Conservation (phyloP, 768 basidiomycete species). For the Coprinopsis marcescibilis region DNA sequence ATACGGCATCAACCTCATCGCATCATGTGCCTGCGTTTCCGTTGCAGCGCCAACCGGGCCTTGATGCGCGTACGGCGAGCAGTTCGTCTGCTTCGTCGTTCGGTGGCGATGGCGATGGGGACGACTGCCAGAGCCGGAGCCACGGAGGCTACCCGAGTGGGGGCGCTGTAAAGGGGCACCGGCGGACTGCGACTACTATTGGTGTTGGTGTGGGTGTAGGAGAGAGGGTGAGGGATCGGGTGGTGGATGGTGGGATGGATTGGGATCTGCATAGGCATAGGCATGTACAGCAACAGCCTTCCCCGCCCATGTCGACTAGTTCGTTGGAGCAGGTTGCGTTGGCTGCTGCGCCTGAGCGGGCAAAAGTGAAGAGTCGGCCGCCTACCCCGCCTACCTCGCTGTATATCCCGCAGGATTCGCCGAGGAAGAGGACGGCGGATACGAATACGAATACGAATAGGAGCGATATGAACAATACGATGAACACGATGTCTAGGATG, state of each 20-base stretch:
- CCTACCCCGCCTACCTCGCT: neutral
- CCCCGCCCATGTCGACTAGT: slow-evolving; percentile 36
- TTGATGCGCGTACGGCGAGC: no score
- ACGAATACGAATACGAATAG: neutral
- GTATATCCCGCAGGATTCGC: neutral
- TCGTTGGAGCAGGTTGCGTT: slow-evolving; percentile 45
- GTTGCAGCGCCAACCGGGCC: no score
- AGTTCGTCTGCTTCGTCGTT: no score
- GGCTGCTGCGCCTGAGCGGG: slow-evolving; percentile 19
- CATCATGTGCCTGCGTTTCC: no score
- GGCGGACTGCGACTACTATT: no score
- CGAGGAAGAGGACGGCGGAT: neutral
- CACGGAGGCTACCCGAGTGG: no score
- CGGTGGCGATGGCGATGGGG: no score
- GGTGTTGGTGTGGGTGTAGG: slow-evolving; percentile 3
- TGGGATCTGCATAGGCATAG: slow-evolving; percentile 17
- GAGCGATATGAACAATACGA: no score
- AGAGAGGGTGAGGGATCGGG: slow-evolving; percentile 4
- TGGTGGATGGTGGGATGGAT: slow-evolving; percentile 21
- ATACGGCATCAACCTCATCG: no score
- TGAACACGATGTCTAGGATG: neutral
- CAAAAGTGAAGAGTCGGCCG: neutral
- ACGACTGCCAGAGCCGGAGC: no score
- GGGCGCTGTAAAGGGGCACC: no score
- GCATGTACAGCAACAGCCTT: slow-evolving; percentile 22